These are phyloP conservation scores for Ramalina peruviana DNA, from an alignment of 495 filamentous ascomycete genomes.

Conservation along the genomic window DNA sequence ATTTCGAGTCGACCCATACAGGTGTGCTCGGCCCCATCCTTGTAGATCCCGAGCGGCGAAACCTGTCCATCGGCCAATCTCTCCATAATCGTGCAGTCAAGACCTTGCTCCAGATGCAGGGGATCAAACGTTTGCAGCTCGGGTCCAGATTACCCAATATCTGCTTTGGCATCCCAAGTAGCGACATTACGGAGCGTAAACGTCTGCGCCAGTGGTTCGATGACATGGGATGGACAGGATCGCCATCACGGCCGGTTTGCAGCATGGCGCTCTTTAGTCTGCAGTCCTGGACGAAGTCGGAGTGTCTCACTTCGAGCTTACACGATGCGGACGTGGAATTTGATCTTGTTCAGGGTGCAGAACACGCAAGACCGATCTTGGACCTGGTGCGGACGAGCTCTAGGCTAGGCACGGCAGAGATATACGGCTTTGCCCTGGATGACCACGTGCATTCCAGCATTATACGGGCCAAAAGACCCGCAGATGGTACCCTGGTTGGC, in stretches of 20 bases:
- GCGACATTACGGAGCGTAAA: conserved; percentile 42
- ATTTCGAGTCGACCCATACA: conserved; percentile 48
- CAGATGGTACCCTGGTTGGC: conserved; percentile 55
- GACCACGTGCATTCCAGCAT: conserved; percentile 64
- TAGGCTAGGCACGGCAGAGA: conserved; percentile 66
- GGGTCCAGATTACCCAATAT: conserved; percentile 65
- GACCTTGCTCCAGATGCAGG: conserved; percentile 49
- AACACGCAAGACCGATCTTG: conserved; percentile 60
- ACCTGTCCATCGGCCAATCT: conserved; percentile 73
- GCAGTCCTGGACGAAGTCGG: conserved; percentile 56
- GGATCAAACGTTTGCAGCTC: conserved; percentile 62
- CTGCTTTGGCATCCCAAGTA: conserved; percentile 60
- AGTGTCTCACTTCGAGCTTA: conserved; percentile 55
- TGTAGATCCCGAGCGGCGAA: conserved; percentile 68
- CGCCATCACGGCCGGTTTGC: conserved; percentile 46
- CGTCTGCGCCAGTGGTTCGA: conserved; percentile 40
- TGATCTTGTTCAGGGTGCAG: conserved; percentile 69
- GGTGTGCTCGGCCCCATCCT: conserved; percentile 73
- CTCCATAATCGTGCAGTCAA: conserved; percentile 72
- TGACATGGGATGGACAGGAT: conserved; percentile 56
- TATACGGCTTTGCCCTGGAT: conserved; percentile 64
- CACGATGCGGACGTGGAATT: conserved; percentile 54
- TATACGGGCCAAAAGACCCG: conserved; percentile 60
- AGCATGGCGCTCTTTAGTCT: conserved; percentile 54
- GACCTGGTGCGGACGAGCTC: conserved; percentile 62